Evolutionary conservation across 1,284 basidiomycete species (phyloP).

Genomic region (Cutaneotrichosporon curvatum): DNA sequence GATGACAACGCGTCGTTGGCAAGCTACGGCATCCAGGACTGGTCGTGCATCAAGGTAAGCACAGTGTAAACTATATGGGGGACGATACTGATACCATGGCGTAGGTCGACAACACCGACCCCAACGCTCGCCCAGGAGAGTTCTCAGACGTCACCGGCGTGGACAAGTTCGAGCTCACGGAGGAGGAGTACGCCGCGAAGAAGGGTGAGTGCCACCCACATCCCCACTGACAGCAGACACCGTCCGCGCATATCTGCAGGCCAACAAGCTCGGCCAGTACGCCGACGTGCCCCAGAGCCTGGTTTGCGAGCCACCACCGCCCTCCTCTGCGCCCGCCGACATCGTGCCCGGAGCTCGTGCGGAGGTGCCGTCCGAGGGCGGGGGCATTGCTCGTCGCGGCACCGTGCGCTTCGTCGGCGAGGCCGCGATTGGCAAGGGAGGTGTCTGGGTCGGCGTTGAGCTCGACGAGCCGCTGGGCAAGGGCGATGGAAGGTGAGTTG

Average conservation of each 20-base stretch:
- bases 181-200: slow-evolving; percentile 72
- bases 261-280: slow-evolving; percentile 83
- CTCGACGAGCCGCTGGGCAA: slow-evolving; percentile 96
- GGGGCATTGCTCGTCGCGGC: slow-evolving; percentile 65
- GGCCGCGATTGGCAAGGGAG: slow-evolving; percentile 62
- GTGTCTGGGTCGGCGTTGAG: slow-evolving; percentile 82
- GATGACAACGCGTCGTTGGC: slow-evolving; percentile 63
- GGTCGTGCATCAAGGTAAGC: slow-evolving; percentile 57
- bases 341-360: slow-evolving; percentile 63
- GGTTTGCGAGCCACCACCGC: slow-evolving; percentile 23
- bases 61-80: neutral
- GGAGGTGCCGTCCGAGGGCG: slow-evolving; percentile 59
- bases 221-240: slow-evolving; percentile 56
- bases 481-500: slow-evolving; percentile 82
- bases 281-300: slow-evolving; percentile 47
- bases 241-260: slow-evolving; percentile 82
- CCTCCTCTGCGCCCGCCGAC: slow-evolving; percentile 19
- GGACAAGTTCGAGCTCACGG: slow-evolving; percentile 84
- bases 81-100: slow-evolving; percentile 37
- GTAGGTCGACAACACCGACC: slow-evolving; percentile 74
- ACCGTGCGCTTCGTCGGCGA: slow-evolving; percentile 75
- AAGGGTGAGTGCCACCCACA: slow-evolving; percentile 52
- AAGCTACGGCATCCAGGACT: slow-evolving; percentile 59
- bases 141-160: slow-evolving; percentile 77
- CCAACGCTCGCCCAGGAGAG: slow-evolving; percentile 53